Conservation (phyloP, 352 stramenopile species). For the Pythium rishiriense region DNA sequence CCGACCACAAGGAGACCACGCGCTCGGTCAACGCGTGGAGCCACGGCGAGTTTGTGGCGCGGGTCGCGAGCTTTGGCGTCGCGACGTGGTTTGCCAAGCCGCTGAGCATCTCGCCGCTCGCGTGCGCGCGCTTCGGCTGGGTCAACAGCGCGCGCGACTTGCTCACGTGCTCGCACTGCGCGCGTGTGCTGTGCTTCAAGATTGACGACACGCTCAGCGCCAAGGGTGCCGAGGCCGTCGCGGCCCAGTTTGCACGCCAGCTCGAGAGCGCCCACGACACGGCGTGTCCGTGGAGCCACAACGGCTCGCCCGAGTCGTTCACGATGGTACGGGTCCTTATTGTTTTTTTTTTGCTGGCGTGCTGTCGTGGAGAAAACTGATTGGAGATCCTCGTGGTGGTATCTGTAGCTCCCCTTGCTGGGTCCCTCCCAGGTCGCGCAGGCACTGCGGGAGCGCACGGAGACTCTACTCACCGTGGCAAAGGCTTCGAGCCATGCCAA, state of each 20-base stretch:
- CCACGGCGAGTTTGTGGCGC: conserved; percentile 46
- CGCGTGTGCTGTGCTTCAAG: conserved; percentile 48
- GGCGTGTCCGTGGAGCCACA: conserved; percentile 60
- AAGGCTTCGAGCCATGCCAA: conserved; percentile 10
- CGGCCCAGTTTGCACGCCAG: conserved; percentile 37
- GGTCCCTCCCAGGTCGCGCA: conserved; percentile 33
- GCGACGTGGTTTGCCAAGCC: conserved; percentile 70
- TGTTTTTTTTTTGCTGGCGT: neutral
- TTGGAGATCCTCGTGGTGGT: neutral
- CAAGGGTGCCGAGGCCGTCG: conserved; percentile 37
- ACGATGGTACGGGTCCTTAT: no score
- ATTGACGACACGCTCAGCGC: conserved; percentile 55
- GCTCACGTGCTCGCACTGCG: conserved; percentile 47
- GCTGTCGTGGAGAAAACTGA: neutral
- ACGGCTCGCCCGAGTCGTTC: conserved; percentile 58
- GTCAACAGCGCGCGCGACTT: conserved; percentile 44
- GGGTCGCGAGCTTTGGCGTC: conserved; percentile 55
- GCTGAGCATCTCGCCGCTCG: conserved; percentile 40
- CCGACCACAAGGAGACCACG: conserved; percentile 1
- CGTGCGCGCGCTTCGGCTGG: conserved; percentile 58
- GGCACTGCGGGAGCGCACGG: conserved; percentile 28
- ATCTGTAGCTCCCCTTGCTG: conserved; percentile 36
- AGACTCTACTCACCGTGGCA: conserved; percentile 23
- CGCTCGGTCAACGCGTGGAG: conserved; percentile 33
- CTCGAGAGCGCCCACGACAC: conserved; percentile 42